Evolutionary conservation across 2,329 filamentous ascomycete genomes (phyloP).

Genomic region (Aspergillus amoenus): DNA sequence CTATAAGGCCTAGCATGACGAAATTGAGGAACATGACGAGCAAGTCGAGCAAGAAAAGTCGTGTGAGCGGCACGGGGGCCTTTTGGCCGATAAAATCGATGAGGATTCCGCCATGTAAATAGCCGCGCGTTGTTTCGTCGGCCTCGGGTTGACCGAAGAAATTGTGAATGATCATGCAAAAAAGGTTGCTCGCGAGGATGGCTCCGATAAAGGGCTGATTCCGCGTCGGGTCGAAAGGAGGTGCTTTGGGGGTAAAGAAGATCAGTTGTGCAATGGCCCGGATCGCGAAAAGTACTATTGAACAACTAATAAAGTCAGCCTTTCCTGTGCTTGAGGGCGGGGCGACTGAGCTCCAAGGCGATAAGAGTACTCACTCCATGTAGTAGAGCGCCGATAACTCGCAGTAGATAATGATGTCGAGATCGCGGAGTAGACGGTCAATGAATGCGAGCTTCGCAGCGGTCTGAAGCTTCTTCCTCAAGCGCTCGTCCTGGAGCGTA

Average conservation of each 20-base stretch:
- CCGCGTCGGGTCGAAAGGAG: slow-evolving; percentile 51
- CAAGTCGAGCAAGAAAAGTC: slow-evolving; percentile 54
- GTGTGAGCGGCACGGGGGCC: slow-evolving; percentile 54
- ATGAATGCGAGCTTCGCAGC: slow-evolving; percentile 49
- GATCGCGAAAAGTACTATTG: slow-evolving; percentile 56
- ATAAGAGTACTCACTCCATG: slow-evolving; percentile 54
- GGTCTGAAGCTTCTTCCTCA: slow-evolving; percentile 34
- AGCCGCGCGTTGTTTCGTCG: slow-evolving; percentile 53
- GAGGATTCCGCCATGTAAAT: slow-evolving; percentile 61
- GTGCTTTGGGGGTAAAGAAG: slow-evolving; percentile 59
- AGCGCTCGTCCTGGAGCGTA: slow-evolving; percentile 24
- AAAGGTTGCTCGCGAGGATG: slow-evolving; percentile 54
- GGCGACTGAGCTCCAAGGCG: background rate
- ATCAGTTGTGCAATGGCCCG: slow-evolving; percentile 57
- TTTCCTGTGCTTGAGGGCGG: background rate
- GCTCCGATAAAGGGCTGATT: slow-evolving; percentile 55
- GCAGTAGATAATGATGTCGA: slow-evolving; percentile 62
- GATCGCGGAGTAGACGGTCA: slow-evolving; percentile 55
- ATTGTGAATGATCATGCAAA: slow-evolving; percentile 58
- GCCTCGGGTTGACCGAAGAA: slow-evolving; percentile 53
- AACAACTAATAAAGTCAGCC: slow-evolving; percentile 47
- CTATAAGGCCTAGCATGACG: slow-evolving; percentile 55
- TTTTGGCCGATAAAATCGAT: slow-evolving; percentile 66
- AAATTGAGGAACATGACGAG: slow-evolving; percentile 57
- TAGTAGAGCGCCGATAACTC: slow-evolving; percentile 63